Conservation (phyloP, 257 asterid genomes). For the Handroanthus guayacan region DNA sequence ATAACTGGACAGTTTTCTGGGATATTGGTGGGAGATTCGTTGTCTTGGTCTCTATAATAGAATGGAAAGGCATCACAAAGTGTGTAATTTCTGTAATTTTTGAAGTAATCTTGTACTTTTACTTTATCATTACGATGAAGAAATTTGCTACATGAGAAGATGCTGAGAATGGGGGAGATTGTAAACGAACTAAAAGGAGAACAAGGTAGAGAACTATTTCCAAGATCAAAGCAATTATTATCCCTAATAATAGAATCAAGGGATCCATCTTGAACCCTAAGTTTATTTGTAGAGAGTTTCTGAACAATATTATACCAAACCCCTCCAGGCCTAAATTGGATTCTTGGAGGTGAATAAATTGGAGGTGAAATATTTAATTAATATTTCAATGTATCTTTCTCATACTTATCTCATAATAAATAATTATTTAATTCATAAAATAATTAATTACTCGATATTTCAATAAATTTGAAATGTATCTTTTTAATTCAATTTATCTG, state of each 20-base stretch:
- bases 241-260: not conserved
- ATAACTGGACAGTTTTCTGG: constrained; percentile 11
- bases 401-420: too few relatives aligned
- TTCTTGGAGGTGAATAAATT: constrained; percentile 3
- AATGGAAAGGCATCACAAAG: constrained; percentile 3
- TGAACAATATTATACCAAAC: not conserved
- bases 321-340: constrained; percentile 30
- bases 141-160: constrained; percentile 33
- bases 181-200: constrained; percentile 37
- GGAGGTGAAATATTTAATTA: not conserved
- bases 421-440: too few relatives aligned
- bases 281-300: not conserved
- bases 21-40: not conserved
- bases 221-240: constrained; percentile 6
- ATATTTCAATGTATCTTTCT: too few relatives aligned
- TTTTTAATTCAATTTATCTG: too few relatives aligned
- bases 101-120: not conserved
- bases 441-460: too few relatives aligned
- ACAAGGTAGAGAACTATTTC: not conserved
- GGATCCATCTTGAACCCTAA: not conserved
- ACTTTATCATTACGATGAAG: not conserved
- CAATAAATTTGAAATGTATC: too few relatives aligned
- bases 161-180: constrained; percentile 29
- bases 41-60: constrained; percentile 10
- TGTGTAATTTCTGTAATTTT: not conserved